Conservation (phyloP, 2,329 filamentous ascomycete genomes). For the Teratosphaeria pseudoeucalypti region DNA sequence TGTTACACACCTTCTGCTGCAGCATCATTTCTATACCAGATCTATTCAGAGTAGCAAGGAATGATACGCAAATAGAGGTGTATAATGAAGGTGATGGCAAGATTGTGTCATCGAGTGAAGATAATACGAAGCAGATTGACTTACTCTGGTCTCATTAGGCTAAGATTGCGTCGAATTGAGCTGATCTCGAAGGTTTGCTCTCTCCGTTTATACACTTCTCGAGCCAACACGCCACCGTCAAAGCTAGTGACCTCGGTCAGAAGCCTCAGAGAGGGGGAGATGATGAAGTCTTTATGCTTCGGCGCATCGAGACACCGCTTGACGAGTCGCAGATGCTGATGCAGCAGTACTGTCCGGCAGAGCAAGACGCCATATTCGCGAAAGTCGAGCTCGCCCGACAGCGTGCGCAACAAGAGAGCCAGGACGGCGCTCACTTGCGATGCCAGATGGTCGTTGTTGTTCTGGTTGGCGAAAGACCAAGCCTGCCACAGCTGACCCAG, state of each 20-base stretch:
- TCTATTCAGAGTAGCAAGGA: not conserved
- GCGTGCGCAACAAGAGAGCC: slow-evolving; percentile 67
- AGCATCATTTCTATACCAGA: not conserved
- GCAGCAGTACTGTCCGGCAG: slow-evolving; percentile 71
- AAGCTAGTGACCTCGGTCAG: slow-evolving; percentile 77
- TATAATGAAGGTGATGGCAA: not conserved
- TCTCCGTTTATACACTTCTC: slow-evolving; percentile 64
- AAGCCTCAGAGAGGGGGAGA: slow-evolving; percentile 77
- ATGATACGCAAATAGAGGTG: not conserved
- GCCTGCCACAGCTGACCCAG: slow-evolving; percentile 74
- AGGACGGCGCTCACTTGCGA: slow-evolving; percentile 73
- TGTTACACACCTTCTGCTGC: not conserved
- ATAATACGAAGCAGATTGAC: slow-evolving; percentile 1
- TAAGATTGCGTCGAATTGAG: slow-evolving; percentile 69
- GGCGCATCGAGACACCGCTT: slow-evolving; percentile 68
- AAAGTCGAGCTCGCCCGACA: slow-evolving; percentile 65
- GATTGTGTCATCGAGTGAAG: not conserved
- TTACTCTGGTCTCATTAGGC: slow-evolving; percentile 48
- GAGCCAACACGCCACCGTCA: slow-evolving; percentile 73
- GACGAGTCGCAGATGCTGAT: slow-evolving; percentile 69
- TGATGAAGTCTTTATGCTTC: slow-evolving; percentile 75
- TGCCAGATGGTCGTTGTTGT: slow-evolving; percentile 69
- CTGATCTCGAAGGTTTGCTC: slow-evolving; percentile 63
- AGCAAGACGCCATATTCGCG: slow-evolving; percentile 65
- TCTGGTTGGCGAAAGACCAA: slow-evolving; percentile 73